Evolutionary conservation across 2,329 filamentous ascomycete genomes (phyloP).

Genomic region (Penicillium nordicum): DNA sequence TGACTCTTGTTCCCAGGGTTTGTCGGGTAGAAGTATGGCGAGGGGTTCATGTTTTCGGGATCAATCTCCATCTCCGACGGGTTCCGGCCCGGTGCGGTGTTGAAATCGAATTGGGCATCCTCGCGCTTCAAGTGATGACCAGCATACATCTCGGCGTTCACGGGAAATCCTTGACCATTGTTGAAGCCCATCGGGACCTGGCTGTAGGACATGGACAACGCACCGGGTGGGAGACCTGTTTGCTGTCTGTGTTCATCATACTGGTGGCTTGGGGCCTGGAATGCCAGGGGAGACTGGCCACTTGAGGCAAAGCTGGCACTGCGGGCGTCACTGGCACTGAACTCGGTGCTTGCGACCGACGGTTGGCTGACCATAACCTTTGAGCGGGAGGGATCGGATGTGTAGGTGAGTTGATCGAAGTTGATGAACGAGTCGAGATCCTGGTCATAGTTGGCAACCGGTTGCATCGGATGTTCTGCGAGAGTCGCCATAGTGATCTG

Average conservation of each 20-base stretch:
- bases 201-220: slow-evolving; percentile 74
- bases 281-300: slow-evolving; percentile 51
- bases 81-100: slow-evolving; percentile 56
- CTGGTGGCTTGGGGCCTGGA: slow-evolving; percentile 84
- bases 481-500: slow-evolving; percentile 33
- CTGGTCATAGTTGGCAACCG: slow-evolving; percentile 40
- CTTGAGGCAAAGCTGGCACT: slow-evolving; percentile 36
- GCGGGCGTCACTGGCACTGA: slow-evolving; percentile 29
- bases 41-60: slow-evolving; percentile 62
- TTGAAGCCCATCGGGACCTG: slow-evolving; percentile 48
- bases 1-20: slow-evolving; percentile 43
- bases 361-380: slow-evolving; percentile 38
- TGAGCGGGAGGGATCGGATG: slow-evolving; percentile 36
- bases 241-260: slow-evolving; percentile 95
- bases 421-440: slow-evolving; percentile 49
- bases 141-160: slow-evolving; percentile 60
- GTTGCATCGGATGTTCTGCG: slow-evolving; percentile 33
- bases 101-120: slow-evolving; percentile 61
- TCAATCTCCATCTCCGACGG: slow-evolving; percentile 64
- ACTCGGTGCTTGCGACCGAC: slow-evolving; percentile 37
- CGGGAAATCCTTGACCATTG: slow-evolving; percentile 43
- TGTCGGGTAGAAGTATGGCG: slow-evolving; percentile 63
- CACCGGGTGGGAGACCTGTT: slow-evolving; percentile 84
- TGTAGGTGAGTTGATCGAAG: slow-evolving; percentile 44
- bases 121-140: slow-evolving; percentile 35